phyloP scores from a whole-genome alignment of 192 early-diverging fungal genomes.

The Cetraspora pellucida region DNA sequence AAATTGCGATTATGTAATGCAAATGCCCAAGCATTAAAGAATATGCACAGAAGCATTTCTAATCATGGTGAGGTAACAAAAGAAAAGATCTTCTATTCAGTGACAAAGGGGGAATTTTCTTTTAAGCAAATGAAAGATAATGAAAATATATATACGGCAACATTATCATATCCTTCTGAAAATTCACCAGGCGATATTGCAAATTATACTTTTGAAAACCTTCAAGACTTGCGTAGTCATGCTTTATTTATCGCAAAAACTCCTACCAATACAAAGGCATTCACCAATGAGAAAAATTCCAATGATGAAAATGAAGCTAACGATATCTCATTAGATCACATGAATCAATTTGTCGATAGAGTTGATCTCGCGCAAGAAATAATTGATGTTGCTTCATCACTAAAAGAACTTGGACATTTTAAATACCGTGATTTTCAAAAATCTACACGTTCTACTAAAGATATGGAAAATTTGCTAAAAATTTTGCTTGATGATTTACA shows the following conservation, averaged over 20 bases:
- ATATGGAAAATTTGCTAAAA: too few relatives aligned
- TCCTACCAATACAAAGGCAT: background rate
- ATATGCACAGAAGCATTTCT: constrained; percentile 25
- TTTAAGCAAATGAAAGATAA: constrained; percentile 9
- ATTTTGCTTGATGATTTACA: background rate
- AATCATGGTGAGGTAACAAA: constrained; percentile 32
- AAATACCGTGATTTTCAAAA: too few relatives aligned
- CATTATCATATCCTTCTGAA: background rate
- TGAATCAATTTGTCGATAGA: too few relatives aligned
- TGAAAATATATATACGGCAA: background rate
- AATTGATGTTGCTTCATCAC: too few relatives aligned
- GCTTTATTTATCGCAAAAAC: constrained; percentile 20
- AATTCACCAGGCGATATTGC: too few relatives aligned
- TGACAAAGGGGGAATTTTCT: constrained; percentile 2
- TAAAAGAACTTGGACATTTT: too few relatives aligned
- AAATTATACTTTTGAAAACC: background rate
- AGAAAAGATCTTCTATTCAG: constrained; percentile 26
- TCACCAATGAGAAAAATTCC: background rate
- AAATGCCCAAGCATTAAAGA: constrained; percentile 1
- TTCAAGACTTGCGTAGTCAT: constrained; percentile 26
- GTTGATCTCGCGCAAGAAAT: too few relatives aligned
- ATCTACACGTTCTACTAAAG: too few relatives aligned
- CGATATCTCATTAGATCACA: background rate
- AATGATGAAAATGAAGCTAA: background rate
- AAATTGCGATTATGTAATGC: background rate